A percentile compares a stretch with the other conserved stretches of the same genome.
Evolutionary conservation across 139 green algal genomes (phyloP).

Genomic region (Axilococcus clingmanii): DNA sequence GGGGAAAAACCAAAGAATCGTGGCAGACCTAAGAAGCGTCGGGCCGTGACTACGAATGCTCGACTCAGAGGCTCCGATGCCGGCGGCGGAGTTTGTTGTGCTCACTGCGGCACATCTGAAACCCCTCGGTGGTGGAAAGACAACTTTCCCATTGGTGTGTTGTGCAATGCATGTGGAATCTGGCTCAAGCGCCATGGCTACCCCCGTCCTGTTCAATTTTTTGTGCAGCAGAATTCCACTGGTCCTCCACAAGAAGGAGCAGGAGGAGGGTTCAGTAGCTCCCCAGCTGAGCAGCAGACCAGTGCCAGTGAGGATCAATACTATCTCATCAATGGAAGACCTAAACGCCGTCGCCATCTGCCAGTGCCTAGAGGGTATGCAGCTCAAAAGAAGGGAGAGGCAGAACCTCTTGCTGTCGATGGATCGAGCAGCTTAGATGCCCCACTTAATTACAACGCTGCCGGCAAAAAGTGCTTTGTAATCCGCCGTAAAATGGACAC

Average conservation of each 20-base stretch:
- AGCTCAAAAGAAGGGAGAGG: neutral
- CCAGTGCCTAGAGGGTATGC: neutral
- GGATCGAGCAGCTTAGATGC: neutral
- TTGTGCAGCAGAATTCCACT: neutral
- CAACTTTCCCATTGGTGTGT: conserved; percentile 15
- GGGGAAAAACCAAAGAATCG: too few relatives aligned
- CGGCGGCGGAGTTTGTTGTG: too few relatives aligned
- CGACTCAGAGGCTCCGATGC: too few relatives aligned
- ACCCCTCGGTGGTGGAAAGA: conserved; percentile 29
- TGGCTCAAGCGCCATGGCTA: conserved; percentile 32
- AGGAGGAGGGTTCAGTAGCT: neutral
- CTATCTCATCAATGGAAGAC: conserved; percentile 26
- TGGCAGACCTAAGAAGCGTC: too few relatives aligned
- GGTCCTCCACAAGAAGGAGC: neutral
- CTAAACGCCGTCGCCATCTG: conserved; percentile 14
- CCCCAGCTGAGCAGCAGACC: neutral
- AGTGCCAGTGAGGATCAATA: conserved; percentile 1
- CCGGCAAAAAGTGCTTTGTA: conserved; percentile 16
- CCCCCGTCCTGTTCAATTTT: conserved; percentile 23
- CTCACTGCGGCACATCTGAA: conserved; percentile 18
- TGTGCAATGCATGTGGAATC: conserved; percentile 31
- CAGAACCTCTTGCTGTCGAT: neutral
- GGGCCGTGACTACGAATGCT: too few relatives aligned
- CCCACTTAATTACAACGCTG: conserved; percentile 22
- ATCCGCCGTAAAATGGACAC: conserved; percentile 19